Evolutionary conservation across 2,329 filamentous ascomycete species (phyloP), one percentile per base, ranked within the genome.

Genomic region (Apiospora kogelbergensis): DNA sequence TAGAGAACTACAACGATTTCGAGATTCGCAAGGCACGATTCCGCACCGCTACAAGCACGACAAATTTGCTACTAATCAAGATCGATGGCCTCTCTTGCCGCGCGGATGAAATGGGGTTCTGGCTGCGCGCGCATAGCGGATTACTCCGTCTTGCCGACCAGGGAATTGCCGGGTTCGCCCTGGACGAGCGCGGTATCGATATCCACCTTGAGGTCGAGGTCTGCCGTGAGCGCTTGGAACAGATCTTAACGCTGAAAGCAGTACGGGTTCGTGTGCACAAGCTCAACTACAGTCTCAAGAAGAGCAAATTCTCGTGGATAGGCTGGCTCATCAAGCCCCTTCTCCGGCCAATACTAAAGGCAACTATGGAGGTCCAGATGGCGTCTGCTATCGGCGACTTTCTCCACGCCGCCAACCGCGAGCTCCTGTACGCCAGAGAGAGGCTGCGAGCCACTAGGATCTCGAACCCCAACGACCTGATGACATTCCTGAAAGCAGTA

Each of bases 81-180:
- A 82, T 97, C 46, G 91, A 94, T 72, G 95, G 95, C 0, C 82
- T 98, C 10, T 97, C 94, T 0, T 85, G 96, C 67, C 90, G 92
- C 48, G 95, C 95, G 2, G 90, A 95, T 30, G 94, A 98, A 71
- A 85, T 98, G 41, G 95, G 95, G 30, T 98, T 95, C 82, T 97
- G 95, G 89, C 83, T 98, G 41, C 91, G 92, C 11, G 86, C 93
- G 0, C 95, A 96, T 78, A 89, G 90, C 17, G 90, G 93, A 2
- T 78, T 97, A 1, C 84, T 97, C 65, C 89, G 90, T 30, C 85
- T 97, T 40, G 88, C 89, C 2, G 94, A 97, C 75, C 88, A 94
- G 78, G 95, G 95, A 4, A 92, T 98, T 64, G 93, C 92, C 6
- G 93, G 91, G 40, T 94, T 98, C 80, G 88, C 89, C 60, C 88